Conservation (phyloP, 768 basidiomycete species). For the Amylocystis lapponica region DNA sequence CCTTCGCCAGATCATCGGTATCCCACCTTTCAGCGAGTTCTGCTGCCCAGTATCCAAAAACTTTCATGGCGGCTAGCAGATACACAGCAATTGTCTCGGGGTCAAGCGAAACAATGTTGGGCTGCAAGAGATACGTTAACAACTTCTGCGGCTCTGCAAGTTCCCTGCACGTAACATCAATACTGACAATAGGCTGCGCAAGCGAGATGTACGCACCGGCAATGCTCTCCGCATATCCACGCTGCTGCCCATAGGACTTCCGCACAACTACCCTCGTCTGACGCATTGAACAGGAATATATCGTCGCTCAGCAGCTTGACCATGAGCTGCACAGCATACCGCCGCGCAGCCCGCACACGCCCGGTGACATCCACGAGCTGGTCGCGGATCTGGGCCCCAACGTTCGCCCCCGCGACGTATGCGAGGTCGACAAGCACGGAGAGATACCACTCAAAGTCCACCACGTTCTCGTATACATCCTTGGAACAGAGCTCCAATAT, state of each 20-base stretch:
- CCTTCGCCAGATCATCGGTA: conserved; percentile 58
- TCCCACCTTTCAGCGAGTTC: conserved; percentile 76
- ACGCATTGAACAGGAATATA: conserved; percentile 58
- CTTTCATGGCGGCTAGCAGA: conserved; percentile 77
- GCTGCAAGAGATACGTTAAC: conserved; percentile 62
- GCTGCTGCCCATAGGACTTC: conserved; percentile 92
- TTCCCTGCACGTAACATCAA: conserved; percentile 42
- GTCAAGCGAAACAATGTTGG: conserved; percentile 47
- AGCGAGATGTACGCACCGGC: conserved; percentile 52
- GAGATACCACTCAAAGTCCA: conserved; percentile 97
- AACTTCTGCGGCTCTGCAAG: conserved; percentile 74
- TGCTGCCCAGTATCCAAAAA: conserved; percentile 82
- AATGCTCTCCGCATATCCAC: conserved; percentile 95
- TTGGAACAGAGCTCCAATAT: conserved; percentile 85
- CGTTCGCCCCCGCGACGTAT: conserved; percentile 75
- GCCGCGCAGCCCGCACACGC: conserved; percentile 68
- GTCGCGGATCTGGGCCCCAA: conserved; percentile 74
- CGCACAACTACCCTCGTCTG: conserved; percentile 68
- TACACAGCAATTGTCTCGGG: conserved; percentile 72
- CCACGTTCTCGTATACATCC: conserved; percentile 79
- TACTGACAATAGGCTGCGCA: not conserved
- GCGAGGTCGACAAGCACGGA: conserved; percentile 91
- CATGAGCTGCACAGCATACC: conserved; percentile 82
- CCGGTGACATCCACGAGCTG: conserved; percentile 85
- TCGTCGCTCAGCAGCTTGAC: conserved; percentile 77